Evolutionary conservation across 352 stramenopile species (phyloP).

Genomic region (Aphanomyces cochlioides): DNA sequence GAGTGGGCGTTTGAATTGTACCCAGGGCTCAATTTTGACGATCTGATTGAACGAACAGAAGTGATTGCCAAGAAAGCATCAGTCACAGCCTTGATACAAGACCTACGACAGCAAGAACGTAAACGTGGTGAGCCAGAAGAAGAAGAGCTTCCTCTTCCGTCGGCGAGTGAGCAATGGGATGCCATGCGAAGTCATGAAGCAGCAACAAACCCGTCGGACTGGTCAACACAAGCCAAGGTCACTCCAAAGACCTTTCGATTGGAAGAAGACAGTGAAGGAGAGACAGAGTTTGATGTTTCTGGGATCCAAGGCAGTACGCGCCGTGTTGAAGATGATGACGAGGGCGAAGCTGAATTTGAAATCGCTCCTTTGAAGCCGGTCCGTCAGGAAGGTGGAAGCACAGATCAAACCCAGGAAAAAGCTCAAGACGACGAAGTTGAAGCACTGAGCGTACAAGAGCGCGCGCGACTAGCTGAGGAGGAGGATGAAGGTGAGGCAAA

Average conservation of each 20-base stretch:
- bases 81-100: constrained; percentile 22
- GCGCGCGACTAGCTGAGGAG: not conserved
- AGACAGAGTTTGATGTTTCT: not conserved
- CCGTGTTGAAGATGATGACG: not conserved
- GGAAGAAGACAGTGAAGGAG: not conserved
- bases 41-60: constrained; percentile 69
- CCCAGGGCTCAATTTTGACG: constrained; percentile 74
- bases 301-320: not conserved
- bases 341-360: constrained; percentile 19
- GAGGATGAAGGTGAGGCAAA: constrained; percentile 4
- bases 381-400: too few species aligned
- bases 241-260: not conserved
- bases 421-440: too few species aligned
- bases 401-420: too few species aligned
- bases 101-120: constrained; percentile 10
- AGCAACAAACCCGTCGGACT: not conserved
- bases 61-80: constrained; percentile 49
- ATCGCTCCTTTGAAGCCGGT: not conserved
- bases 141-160: not conserved
- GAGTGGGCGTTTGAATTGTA: constrained; percentile 84
- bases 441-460: not conserved
- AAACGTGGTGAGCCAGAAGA: constrained; percentile 14
- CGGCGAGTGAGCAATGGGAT: constrained; percentile 4
- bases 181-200: constrained; percentile 5
- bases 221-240: too few species aligned